Percentiles rank a stretch among this genome's conserved stretches.
Evolutionary conservation across 345 rosid species (phyloP).

Genomic region (Eucalyptus tenuipes): DNA sequence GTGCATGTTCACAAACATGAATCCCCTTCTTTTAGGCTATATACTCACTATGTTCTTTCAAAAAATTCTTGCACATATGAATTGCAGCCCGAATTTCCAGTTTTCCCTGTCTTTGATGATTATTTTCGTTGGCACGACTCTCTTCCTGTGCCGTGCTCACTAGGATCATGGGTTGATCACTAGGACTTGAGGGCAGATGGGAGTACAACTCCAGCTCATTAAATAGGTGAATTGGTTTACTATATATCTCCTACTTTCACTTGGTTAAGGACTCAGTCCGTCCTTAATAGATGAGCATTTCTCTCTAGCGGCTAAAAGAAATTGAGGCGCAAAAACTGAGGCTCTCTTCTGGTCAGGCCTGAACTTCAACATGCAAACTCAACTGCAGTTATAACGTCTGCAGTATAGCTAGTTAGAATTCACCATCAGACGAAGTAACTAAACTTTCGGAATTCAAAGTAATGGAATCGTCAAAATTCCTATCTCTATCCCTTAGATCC

Average conservation of each 20-base stretch:
- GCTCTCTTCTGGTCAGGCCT: neutral
- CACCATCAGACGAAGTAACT: neutral
- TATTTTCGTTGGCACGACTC: neutral
- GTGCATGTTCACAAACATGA: neutral
- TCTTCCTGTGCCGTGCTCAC: neutral
- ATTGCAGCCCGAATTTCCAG: neutral
- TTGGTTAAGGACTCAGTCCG: neutral
- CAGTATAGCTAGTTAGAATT: neutral
- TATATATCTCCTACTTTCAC: neutral
- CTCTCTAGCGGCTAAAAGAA: neutral
- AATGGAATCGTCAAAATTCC: neutral
- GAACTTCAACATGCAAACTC: neutral
- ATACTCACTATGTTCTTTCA: neutral
- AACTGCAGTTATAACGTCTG: neutral
- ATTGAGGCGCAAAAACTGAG: neutral
- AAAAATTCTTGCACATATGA: neutral
- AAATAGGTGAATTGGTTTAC: neutral
- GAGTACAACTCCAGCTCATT: neutral
- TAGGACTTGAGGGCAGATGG: neutral
- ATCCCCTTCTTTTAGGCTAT: neutral
- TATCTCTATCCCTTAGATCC: neutral
- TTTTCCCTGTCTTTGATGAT: neutral
- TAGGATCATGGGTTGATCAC: neutral
- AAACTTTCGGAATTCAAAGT: neutral
- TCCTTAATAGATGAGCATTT: neutral